Conservation (phyloP, 2,329 filamentous ascomycete species). For the Fusarium oxysporum region DNA sequence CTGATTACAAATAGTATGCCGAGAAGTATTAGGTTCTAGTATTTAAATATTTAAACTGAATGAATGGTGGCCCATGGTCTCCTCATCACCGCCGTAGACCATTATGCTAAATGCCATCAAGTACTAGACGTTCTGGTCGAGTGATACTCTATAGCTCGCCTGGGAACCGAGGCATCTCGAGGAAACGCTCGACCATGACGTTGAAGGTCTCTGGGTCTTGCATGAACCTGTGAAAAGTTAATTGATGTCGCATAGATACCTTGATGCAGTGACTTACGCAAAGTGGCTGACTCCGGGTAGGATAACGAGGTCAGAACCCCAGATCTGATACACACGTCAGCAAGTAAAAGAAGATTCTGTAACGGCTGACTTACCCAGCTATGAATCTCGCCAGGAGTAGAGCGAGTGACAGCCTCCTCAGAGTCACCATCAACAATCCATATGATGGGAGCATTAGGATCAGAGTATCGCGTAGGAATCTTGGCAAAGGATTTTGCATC, state of each 20-base stretch:
- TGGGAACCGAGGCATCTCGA: not conserved
- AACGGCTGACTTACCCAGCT: not conserved
- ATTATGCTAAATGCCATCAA: accelerated
- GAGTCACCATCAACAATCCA: conserved; percentile 3
- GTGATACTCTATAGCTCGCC: not conserved
- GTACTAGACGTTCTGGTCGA: accelerated
- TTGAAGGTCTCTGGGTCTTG: not conserved
- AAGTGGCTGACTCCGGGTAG: conserved; percentile 8
- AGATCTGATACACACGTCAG: not conserved
- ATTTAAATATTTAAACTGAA: accelerated
- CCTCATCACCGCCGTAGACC: accelerated
- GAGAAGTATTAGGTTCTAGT: not conserved
- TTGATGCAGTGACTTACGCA: not conserved
- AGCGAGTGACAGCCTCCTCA: not conserved
- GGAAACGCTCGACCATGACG: not conserved
- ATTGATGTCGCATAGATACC: no score
- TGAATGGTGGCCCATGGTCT: accelerated
- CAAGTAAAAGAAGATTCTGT: accelerated
- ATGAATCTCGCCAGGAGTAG: not conserved
- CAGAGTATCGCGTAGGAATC: not conserved
- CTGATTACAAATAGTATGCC: not conserved
- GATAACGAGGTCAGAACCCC: not conserved
- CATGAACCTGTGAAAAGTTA: not conserved
- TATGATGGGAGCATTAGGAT: not conserved
- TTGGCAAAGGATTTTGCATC: not conserved